Base-by-base conservation (phyloP, 257 asterid species). In the Knoxia roxburghii region DNA sequence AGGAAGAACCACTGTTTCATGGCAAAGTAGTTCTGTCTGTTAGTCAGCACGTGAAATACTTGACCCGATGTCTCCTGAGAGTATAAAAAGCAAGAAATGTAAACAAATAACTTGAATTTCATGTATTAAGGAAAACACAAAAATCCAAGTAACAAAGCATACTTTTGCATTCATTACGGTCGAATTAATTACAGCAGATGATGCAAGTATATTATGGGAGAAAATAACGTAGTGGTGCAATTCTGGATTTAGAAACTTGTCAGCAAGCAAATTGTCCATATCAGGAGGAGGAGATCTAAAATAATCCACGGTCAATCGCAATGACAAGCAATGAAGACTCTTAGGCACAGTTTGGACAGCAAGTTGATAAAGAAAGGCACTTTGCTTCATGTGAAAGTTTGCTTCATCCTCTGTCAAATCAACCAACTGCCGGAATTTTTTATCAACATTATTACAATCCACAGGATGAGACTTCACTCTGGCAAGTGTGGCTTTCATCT, bases 401-500 rank as follows among this genome's bases (percentile, higher is more conserved):
- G 95, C 88, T 81, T 93, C 99, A 63, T 93, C 99, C 87, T 93
- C 97, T 17, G 96, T 93, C 76, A 93, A 78, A 76, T 90, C 99
- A 5, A 82, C 95, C 51, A 93, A 82, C 73, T 93, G 99, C 74
- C 99, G 90, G 69, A 93, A 90, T 83, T 93, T 93, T 86, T 90
- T 93, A 76, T 88, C 99, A 72, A 93, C 97, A 78, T 93, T 93
- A 75, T 76, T 84, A 69, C 99, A 90, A 65, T 90, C 97, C 81
- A 88, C 96, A 29, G 82, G 90, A 76, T 83, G 81, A 9, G 96
- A 78, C 72, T 86, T 88, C 35, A 97, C 94, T 81, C 79, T 83
- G 64, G 87, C 82, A 71, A 93, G 76, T 57, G 71, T 79, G 77
- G 84, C 83, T 78, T 90, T 95, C 99, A 93, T 90, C 82, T 75